phyloP scores from a whole-genome alignment of 768 basidiomycete species.

The Pseudohyphozyma bogoriensis region DNA sequence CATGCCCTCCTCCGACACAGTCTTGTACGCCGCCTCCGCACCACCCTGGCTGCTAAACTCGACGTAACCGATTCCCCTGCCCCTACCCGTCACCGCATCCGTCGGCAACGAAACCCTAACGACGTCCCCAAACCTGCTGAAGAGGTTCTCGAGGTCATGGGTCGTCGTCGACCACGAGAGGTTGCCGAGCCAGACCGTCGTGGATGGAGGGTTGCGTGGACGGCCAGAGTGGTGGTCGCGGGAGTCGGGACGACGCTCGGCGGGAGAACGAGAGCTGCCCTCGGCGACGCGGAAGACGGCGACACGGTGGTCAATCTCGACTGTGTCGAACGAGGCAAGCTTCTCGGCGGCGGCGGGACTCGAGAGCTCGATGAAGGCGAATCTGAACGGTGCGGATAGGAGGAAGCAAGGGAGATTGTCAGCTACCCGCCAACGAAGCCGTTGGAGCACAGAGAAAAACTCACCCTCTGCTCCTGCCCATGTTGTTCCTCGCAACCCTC shows the following conservation, averaged over 20 bases:
- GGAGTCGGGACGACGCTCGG: background rate
- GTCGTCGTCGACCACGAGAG: constrained; percentile 68
- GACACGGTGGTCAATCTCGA: constrained; percentile 80
- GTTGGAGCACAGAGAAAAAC: background rate
- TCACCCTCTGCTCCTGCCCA: constrained; percentile 20
- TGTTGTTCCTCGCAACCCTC: constrained; percentile 17
- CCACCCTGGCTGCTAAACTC: constrained; percentile 73
- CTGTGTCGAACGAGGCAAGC: constrained; percentile 64
- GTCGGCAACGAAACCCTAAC: constrained; percentile 66
- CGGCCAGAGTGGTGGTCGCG: constrained; percentile 30
- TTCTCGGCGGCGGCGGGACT: constrained; percentile 43
- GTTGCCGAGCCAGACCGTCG: constrained; percentile 81
- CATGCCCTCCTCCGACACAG: constrained; percentile 5
- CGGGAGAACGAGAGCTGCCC: constrained; percentile 29
- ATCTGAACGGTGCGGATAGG: background rate
- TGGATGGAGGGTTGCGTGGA: constrained; percentile 54
- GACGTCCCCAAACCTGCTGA: constrained; percentile 80
- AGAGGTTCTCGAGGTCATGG: constrained; percentile 75
- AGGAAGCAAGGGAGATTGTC: background rate
- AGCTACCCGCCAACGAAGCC: background rate
- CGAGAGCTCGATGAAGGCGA: constrained; percentile 38
- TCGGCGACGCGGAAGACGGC: constrained; percentile 71
- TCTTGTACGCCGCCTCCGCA: constrained; percentile 47
- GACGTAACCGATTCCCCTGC: constrained; percentile 93
- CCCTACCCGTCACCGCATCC: constrained; percentile 74